Conservation (phyloP, 176 grass and related monocot species). For the Eleusine coracana region DNA sequence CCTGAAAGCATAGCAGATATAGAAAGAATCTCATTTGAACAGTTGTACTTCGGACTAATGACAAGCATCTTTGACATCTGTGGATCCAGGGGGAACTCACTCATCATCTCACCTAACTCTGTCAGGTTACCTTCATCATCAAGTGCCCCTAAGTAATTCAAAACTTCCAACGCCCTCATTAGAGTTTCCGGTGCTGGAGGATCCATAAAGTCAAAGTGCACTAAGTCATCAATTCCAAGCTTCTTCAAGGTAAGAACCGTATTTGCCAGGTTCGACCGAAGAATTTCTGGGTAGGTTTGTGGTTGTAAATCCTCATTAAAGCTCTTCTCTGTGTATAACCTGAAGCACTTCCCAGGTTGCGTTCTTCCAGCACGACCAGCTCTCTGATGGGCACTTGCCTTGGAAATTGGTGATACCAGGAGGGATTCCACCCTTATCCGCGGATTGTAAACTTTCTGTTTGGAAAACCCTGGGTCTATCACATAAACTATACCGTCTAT, state of each 20-base stretch:
- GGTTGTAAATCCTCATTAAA: slow-evolving; percentile 91
- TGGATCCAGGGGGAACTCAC: slow-evolving; percentile 94
- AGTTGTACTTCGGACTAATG: slow-evolving; percentile 91
- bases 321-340: slow-evolving; percentile 93
- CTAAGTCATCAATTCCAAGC: slow-evolving; percentile 97
- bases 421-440: slow-evolving; percentile 88
- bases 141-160: slow-evolving; percentile 89
- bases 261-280: slow-evolving; percentile 91
- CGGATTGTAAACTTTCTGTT: slow-evolving; percentile 97
- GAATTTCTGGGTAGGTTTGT: slow-evolving; percentile 98
- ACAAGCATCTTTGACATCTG: slow-evolving; percentile 99
- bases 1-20: slow-evolving; percentile 97
- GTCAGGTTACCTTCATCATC: slow-evolving; percentile 93
- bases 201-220: slow-evolving; percentile 99
- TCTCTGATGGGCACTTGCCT: slow-evolving; percentile 95
- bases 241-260: slow-evolving; percentile 95
- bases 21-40: slow-evolving; percentile 98
- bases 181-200: slow-evolving; percentile 95
- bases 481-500: slow-evolving; percentile 99
- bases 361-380: slow-evolving; percentile 97
- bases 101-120: slow-evolving; percentile 86
- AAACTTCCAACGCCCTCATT: slow-evolving; percentile 89
- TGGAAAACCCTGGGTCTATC: slow-evolving; percentile 96
- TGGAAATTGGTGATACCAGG: slow-evolving; percentile 94
- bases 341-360: slow-evolving; percentile 93